These are phyloP conservation scores for Solanum chaucha DNA, from an alignment of 257 asterid species.

Conservation along the genomic window DNA sequence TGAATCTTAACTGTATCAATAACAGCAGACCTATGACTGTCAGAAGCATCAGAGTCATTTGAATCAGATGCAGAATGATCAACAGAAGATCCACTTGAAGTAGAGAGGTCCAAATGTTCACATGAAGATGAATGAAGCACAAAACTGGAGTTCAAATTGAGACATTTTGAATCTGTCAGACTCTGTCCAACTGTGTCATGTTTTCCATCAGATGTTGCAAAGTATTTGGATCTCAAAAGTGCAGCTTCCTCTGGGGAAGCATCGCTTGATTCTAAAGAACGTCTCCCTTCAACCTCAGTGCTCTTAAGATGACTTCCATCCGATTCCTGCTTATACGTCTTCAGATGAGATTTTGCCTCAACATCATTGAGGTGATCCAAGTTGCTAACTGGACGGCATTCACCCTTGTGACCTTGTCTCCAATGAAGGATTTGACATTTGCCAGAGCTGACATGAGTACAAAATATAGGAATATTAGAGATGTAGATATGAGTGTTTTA, in stretches of 20 bases:
- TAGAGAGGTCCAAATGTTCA: conserved; percentile 18
- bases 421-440: conserved; percentile 76
- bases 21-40: conserved; percentile 4
- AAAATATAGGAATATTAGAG: background rate
- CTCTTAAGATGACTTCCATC: conserved; percentile 12
- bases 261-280: conserved; percentile 18
- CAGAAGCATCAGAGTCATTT: conserved; percentile 16
- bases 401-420: conserved; percentile 86
- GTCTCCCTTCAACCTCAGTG: conserved; percentile 16
- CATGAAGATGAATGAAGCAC: conserved; percentile 9
- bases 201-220: conserved; percentile 8
- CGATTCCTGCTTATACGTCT: conserved; percentile 22
- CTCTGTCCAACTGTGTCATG: conserved; percentile 9
- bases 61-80: conserved; percentile 15
- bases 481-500: background rate
- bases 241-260: conserved; percentile 7
- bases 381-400: conserved; percentile 39
- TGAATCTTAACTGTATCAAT: background rate
- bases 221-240: conserved; percentile 15
- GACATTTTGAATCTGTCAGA: background rate
- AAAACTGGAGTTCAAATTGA: conserved; percentile 6
- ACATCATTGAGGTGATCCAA: conserved; percentile 14
- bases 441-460: conserved; percentile 41
- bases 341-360: conserved; percentile 11
- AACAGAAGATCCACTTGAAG: conserved; percentile 11